Conservation (phyloP, 2,329 filamentous ascomycete species). For the Pseudogymnoascus sp. region DNA sequence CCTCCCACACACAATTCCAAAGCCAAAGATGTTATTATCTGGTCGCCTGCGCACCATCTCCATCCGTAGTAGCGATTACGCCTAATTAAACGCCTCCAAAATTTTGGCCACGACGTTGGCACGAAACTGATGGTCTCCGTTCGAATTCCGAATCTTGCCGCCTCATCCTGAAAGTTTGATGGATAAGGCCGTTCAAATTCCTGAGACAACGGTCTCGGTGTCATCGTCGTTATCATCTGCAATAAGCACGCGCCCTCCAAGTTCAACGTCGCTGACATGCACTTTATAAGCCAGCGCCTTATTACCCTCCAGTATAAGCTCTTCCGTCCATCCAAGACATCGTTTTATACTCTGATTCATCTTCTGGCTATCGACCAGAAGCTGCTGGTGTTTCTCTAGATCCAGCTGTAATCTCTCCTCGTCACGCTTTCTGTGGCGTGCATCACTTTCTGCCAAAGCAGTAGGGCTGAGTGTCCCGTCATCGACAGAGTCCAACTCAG, state of each 20-base stretch:
- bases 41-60: neutral
- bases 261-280: slow-evolving; percentile 65
- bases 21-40: slow-evolving; percentile 5
- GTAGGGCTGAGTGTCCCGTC: slow-evolving; percentile 30
- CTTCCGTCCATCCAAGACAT: slow-evolving; percentile 83
- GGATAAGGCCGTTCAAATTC: neutral
- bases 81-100: slow-evolving; percentile 1
- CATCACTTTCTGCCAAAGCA: slow-evolving; percentile 36
- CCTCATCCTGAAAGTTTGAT: neutral
- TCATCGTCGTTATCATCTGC: slow-evolving; percentile 51
- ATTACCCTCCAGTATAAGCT: slow-evolving; percentile 78
- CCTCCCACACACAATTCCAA: neutral
- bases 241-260: slow-evolving; percentile 71
- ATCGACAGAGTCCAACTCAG: slow-evolving; percentile 37
- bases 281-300: slow-evolving; percentile 82
- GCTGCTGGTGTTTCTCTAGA: slow-evolving; percentile 76
- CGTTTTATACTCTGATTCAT: slow-evolving; percentile 91
- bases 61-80: neutral
- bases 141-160: slow-evolving; percentile 12
- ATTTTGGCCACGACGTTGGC: neutral
- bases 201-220: slow-evolving; percentile 14
- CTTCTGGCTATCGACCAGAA: slow-evolving; percentile 83
- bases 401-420: slow-evolving; percentile 79
- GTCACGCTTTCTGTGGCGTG: slow-evolving; percentile 58
- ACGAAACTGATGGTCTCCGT: slow-evolving; percentile 10